These are phyloP conservation scores for Salix viminalis DNA, from an alignment of 345 rosid genomes.

Conservation along the genomic window DNA sequence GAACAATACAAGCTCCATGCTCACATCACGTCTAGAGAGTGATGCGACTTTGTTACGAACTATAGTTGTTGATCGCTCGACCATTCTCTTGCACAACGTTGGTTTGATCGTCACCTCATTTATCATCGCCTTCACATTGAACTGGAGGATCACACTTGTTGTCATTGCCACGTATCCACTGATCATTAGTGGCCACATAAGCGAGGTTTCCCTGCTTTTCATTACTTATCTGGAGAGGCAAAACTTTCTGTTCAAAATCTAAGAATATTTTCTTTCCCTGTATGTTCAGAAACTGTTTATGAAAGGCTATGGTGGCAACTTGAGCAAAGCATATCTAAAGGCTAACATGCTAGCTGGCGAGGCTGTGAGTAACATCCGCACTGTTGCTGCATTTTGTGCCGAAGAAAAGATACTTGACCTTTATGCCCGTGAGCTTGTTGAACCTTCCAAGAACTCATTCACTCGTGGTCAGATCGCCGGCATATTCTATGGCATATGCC, in stretches of 20 bases:
- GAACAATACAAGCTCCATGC: constrained; percentile 78
- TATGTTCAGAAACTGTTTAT: constrained; percentile 78
- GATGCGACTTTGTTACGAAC: constrained; percentile 74
- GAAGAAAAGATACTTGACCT: constrained; percentile 83
- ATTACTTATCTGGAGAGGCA: not conserved
- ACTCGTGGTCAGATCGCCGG: constrained; percentile 93
- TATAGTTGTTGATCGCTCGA: constrained; percentile 73
- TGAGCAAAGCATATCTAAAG: constrained; percentile 85
- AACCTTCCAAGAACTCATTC: constrained; percentile 72
- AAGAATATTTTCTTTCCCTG: not conserved
- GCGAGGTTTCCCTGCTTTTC: constrained; percentile 59
- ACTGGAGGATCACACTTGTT: constrained; percentile 92
- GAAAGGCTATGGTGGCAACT: constrained; percentile 93
- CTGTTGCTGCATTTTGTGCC: constrained; percentile 88
- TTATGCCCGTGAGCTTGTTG: constrained; percentile 68
- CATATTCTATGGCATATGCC: constrained; percentile 79
- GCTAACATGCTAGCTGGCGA: constrained; percentile 97
- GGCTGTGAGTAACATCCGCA: constrained; percentile 88
- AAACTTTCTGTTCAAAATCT: not conserved
- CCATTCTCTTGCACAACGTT: constrained; percentile 73
- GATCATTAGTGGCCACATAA: constrained; percentile 87
- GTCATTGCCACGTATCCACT: constrained; percentile 81
- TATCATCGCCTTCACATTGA: constrained; percentile 73
- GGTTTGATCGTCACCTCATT: constrained; percentile 74
- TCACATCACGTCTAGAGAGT: constrained; percentile 71